Evolutionary conservation across 495 filamentous ascomycete species (phyloP), one percentile per base, ranked within the genome.

Genomic region (Aspergillus indologenus): DNA sequence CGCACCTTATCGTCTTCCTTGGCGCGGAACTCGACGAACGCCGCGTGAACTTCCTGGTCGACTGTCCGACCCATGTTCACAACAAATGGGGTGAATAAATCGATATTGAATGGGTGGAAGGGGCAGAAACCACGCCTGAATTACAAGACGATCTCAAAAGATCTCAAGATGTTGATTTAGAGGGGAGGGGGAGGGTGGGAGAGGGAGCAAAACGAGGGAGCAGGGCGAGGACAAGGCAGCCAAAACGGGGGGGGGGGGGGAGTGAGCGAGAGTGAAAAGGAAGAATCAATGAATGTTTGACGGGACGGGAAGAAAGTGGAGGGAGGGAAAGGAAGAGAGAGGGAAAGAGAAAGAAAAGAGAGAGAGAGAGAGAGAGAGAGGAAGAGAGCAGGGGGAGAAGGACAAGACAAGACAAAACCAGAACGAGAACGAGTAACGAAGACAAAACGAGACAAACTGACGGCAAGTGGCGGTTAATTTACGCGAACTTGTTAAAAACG

Each of bases 1-100:
- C 75, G 66, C 74, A 81, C 80, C 79, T 83, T 83, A 70, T 83
- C 80, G 70, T 81, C 79, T 75, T 83, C 80, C 71, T 83, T 83
- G 73, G 80, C 80, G 70, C 80, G 77, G 64, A 83, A 83, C 70
- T 83, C 80, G 68, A 83, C 78, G 68, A 81, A 83, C 61, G 80
- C 79, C 62, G 79, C 78, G 68, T 83, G 80, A 60, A 83, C 80
- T 64, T 82, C 79, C 65, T 79, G 78, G 70, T 83, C 80, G 65
- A 81, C 80, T 29, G 79, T 83, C 50, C 80, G 79, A 68, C 80
- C 80, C 80, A 83, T 83, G 52, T 57, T 77, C 69, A 63, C 55
- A 67, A 64, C 51, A 40, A 61, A 56, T 61, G 63, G 62, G 61
- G 64, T 48, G 56, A 61, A 62, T 44, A 67, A 63, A 65, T 64